These are phyloP conservation scores for Platanthera zijinensis DNA, from an alignment of 106 monocot species.

Conservation along the genomic window DNA sequence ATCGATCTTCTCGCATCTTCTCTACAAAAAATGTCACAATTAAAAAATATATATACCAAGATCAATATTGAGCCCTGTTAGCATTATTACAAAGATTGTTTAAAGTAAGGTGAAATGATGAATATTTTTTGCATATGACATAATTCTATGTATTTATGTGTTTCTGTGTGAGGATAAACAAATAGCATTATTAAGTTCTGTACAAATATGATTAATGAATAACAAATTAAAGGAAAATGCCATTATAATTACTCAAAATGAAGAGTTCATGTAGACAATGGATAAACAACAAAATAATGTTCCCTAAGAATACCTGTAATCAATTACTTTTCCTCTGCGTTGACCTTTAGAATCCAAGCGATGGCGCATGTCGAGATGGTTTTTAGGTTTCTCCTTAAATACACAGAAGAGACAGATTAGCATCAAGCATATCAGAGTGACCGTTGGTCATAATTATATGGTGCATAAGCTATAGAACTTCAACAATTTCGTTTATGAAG, in stretches of 20 bases:
- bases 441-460: not conserved
- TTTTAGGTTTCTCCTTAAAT: conserved; percentile 85
- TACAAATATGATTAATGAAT: not conserved
- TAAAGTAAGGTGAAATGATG: too few species aligned
- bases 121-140: too few species aligned
- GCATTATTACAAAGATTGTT: too few species aligned
- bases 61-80: too few species aligned
- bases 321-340: conserved; percentile 93
- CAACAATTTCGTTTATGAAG: not conserved
- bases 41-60: too few species aligned
- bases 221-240: not conserved
- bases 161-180: not conserved
- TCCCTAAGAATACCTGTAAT: conserved; percentile 58
- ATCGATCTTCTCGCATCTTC: too few species aligned
- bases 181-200: not conserved
- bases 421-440: not conserved
- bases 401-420: not conserved
- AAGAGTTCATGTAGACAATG: not conserved
- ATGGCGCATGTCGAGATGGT: conserved; percentile 92
- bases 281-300: not conserved
- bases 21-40: too few species aligned
- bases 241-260: not conserved
- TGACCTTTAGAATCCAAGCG: conserved; percentile 93
- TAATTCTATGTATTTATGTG: not conserved
- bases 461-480: too few species aligned